Base-by-base conservation (phyloP, 2,329 filamentous ascomycete genomes). In the Myriosclerotinia scirpicola region DNA sequence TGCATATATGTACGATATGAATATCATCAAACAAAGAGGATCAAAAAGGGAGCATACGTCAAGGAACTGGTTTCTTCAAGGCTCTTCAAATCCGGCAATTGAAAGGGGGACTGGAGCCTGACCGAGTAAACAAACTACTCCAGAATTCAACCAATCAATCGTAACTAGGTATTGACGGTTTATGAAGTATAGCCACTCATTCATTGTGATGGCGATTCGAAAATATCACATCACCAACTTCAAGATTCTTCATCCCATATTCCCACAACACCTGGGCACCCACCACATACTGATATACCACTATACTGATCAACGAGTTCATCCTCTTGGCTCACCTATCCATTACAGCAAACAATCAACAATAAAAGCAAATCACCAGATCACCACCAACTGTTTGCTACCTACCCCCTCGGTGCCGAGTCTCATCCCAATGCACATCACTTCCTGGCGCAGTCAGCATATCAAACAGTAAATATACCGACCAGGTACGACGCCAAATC, bases 11-110 rank as follows among this genome's bases (percentile, higher is more conserved):
- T 48, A 38, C 20, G 20, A 60, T 22, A 9, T 60, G 56, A 60
- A 50, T 60, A 60, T 38, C 56, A 48, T 60, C 56, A 60, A 48
- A 60, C 42, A 26, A 22, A 14, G n/a, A 60, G 42, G 42, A 60
- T 60, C 42, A 59, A 46, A 6, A 59, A 46, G 56, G 26, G 48
- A 48, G 30, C 42, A 46, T 20, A n/a, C 48, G 42, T 48, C 4
- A 17, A 44, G 22, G 30, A 22, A 22, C 5, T 50, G 6, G 22
- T 60, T 60, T 60, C 56, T 50, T 60, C 44, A 60, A 60, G 42
- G 42, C 56, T 50, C 56, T 38, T 20, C 44, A 22, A 2, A 22
- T 36, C 44, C 56, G 56, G 56, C 56, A 60, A 22, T 50, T 30
- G 34, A 48, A 60, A 60, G 38, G 44, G 56, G 42, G 44, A 26